Conservation (phyloP, 2,329 filamentous ascomycete species). For the Graphium sp. region DNA sequence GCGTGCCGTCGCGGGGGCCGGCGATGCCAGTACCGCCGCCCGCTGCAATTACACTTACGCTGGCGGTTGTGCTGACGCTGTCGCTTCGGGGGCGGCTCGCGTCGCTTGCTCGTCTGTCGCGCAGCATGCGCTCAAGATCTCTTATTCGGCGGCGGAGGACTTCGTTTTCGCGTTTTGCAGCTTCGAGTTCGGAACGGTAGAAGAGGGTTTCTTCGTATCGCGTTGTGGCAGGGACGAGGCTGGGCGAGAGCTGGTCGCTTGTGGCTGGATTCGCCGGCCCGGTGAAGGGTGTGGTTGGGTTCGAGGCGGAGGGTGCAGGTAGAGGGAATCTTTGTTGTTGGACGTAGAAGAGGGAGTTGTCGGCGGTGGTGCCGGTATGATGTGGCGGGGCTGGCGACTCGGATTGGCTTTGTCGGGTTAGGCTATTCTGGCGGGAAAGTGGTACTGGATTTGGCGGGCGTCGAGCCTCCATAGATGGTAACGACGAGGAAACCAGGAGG, state of each 20-base stretch:
- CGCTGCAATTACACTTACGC: slow-evolving; percentile 20
- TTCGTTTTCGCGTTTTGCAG: slow-evolving; percentile 47
- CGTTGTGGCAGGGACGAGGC: slow-evolving; percentile 35
- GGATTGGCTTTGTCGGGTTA: slow-evolving; percentile 33
- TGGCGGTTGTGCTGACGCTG: slow-evolving; percentile 35
- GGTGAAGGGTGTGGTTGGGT: slow-evolving; percentile 22
- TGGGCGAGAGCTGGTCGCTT: slow-evolving; percentile 30
- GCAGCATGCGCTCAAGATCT: slow-evolving; percentile 40
- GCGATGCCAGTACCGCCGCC: slow-evolving; percentile 11
- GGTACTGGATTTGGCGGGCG: slow-evolving; percentile 24
- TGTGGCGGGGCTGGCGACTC: slow-evolving; percentile 21
- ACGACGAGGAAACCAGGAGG: slow-evolving; percentile 14
- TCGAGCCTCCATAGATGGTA: slow-evolving; percentile 19
- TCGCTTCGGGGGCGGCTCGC: slow-evolving; percentile 28
- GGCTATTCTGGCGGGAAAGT: slow-evolving; percentile 37
- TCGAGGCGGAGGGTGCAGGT: slow-evolving; percentile 15
- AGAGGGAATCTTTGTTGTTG: slow-evolving; percentile 25
- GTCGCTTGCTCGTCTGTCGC: slow-evolving; percentile 29
- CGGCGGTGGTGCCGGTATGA: slow-evolving; percentile 9
- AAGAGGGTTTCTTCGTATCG: slow-evolving; percentile 47
- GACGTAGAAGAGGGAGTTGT: slow-evolving; percentile 28
- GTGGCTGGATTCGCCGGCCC: slow-evolving; percentile 8
- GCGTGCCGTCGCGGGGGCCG: slow-evolving; percentile 14
- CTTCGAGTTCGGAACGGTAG: slow-evolving; percentile 42
- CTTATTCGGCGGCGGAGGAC: slow-evolving; percentile 40